Conservation (phyloP, 106 monocot genomes). For the Apostasia ramifera region DNA sequence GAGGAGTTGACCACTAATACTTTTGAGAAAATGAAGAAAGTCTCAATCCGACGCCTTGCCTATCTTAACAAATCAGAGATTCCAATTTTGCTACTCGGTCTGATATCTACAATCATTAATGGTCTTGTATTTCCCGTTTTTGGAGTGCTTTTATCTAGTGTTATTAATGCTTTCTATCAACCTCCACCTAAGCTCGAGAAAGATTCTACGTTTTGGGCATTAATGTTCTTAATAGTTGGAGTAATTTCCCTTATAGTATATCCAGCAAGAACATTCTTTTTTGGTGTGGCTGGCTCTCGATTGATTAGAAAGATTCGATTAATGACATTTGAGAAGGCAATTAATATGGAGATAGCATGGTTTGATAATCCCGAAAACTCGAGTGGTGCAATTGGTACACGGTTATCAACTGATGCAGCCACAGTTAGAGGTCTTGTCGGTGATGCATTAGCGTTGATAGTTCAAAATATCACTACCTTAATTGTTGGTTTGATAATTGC, state of each 20-base stretch:
- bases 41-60: slow-evolving; percentile 39
- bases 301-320: slow-evolving; percentile 53
- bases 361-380: slow-evolving; percentile 53
- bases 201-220: slow-evolving; percentile 39
- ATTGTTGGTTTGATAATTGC: slow-evolving; percentile 41
- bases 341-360: slow-evolving; percentile 63
- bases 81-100: slow-evolving; percentile 35
- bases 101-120: slow-evolving; percentile 30
- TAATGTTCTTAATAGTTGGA: slow-evolving; percentile 36
- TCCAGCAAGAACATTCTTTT: slow-evolving; percentile 40
- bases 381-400: slow-evolving; percentile 56
- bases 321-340: slow-evolving; percentile 61
- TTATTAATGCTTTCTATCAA: slow-evolving; percentile 37
- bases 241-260: slow-evolving; percentile 21
- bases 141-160: slow-evolving; percentile 33
- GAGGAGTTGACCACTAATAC: not conserved
- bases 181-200: slow-evolving; percentile 42
- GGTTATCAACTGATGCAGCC: slow-evolving; percentile 51
- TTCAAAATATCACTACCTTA: slow-evolving; percentile 44
- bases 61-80: slow-evolving; percentile 56
- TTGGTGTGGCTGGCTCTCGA: slow-evolving; percentile 43
- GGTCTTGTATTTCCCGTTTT: slow-evolving; percentile 38
- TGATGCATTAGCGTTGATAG: slow-evolving; percentile 43
- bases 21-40: slow-evolving; percentile 12
- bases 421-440: slow-evolving; percentile 51